A percentile compares a stretch with the other conserved stretches of the same genome.
These are phyloP conservation scores for Cladophialophora exuberans DNA, from an alignment of 2,329 filamentous ascomycete species.

Conservation along the genomic window DNA sequence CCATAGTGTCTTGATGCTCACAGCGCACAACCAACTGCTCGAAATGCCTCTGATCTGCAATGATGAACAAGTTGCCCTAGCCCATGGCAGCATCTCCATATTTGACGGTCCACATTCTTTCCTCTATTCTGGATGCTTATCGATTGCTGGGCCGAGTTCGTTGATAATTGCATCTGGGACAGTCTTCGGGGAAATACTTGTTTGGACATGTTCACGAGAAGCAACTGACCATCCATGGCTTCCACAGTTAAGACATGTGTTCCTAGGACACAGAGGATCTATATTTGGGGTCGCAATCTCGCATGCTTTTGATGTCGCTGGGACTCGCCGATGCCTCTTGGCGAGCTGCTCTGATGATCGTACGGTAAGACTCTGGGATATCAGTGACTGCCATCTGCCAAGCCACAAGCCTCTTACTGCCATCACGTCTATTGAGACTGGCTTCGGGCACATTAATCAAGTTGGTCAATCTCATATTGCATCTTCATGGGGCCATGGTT, in stretches of 20 bases:
- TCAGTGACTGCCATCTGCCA: constrained; percentile 60
- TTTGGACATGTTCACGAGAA: constrained; percentile 71
- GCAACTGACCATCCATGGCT: constrained; percentile 28
- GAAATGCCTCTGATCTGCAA: constrained; percentile 42
- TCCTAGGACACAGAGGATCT: constrained; percentile 81
- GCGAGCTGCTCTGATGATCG: constrained; percentile 95
- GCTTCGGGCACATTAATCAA: constrained; percentile 57
- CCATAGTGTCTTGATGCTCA: constrained; percentile 65
- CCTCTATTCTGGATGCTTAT: constrained; percentile 79
- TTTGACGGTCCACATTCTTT: constrained; percentile 71
- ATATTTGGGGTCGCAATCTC: constrained; percentile 90
- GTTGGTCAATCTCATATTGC: constrained; percentile 50
- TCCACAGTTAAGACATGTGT: constrained; percentile 57
- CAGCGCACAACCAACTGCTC: constrained; percentile 83
- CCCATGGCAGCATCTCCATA: constrained; percentile 41
- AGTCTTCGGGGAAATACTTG: constrained; percentile 89
- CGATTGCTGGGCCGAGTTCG: constrained; percentile 60
- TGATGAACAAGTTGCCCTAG: constrained; percentile 28
- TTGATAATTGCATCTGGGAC: constrained; percentile 85
- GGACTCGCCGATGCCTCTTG: constrained; percentile 62
- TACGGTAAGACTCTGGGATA: constrained; percentile 85
- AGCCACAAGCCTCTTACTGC: neutral
- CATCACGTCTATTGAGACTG: constrained; percentile 57
- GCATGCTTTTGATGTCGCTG: constrained; percentile 47
- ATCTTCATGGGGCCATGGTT: constrained; percentile 80